Evolutionary conservation across 768 basidiomycete species (phyloP), one percentile per base, ranked within the genome.

Genomic region (Calocybe indica): DNA sequence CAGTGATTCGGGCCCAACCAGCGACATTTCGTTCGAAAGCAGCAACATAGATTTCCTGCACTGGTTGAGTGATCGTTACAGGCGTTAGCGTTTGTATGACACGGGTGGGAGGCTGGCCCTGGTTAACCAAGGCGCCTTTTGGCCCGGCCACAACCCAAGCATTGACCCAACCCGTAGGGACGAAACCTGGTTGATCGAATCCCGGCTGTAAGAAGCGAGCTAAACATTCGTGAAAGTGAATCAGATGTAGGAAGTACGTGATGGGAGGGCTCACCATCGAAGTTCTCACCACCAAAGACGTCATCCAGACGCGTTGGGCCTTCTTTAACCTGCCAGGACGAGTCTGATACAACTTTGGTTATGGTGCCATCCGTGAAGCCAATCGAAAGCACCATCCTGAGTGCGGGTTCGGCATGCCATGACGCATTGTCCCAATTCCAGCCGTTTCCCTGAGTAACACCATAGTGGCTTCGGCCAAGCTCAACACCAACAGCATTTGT

Each of bases 341-440:
- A 49, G 36, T 58, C 58, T 6, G 56, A 52, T 2, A 58, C 53
- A 5, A 64, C 48, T n/a, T 44, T 39, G 5, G 50, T 22, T 11
- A 28, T 47, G 2, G 52, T 58, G 22, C 63, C 63, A 51, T 64
- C 63, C n/a, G 51, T 51, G 33, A 48, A 64, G 5, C 49, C 58
- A n/a, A 64, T 45, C 8, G 57, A 59, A 7, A 64, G 49, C 3
- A 62, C 56, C 7, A 53, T 41, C 36, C 58, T 51, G 5, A 64
- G 49, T 5, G 52, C 46, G 9, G 63, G 61, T 49, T 64, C 61
- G 2, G 51, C 61, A 31, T 62, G 63, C 61, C 63, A 64, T 11
- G 63, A 50, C n/a, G 56, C 63, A n/a, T 44, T 46, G 37, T 53
- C 50, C 61, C 63, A 64, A 48, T 60, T 64, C 61, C 61, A 64